These are phyloP conservation scores for Peltaster fructicola DNA, from an alignment of 2,329 filamentous ascomycete species.

Conservation along the genomic window DNA sequence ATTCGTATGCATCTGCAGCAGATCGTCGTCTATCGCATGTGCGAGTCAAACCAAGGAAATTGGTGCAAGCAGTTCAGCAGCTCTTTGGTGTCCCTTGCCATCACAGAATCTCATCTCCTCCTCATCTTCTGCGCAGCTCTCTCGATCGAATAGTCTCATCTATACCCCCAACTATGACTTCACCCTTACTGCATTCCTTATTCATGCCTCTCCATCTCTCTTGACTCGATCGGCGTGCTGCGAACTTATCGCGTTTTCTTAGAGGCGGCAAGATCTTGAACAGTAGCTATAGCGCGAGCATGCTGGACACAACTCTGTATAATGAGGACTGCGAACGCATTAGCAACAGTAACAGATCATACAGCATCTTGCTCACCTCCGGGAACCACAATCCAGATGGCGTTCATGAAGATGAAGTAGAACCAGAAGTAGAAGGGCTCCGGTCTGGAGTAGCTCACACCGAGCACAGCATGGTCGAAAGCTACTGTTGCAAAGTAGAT, in stretches of 20 bases:
- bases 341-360: slow-evolving; percentile 4
- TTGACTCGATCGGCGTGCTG: too few relatives aligned
- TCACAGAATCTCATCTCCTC: too few relatives aligned
- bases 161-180: too few relatives aligned
- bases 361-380: slow-evolving; percentile 24
- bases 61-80: too few relatives aligned
- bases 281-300: slow-evolving; percentile 10
- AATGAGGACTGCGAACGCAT: slow-evolving; percentile 11
- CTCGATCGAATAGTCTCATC: too few relatives aligned
- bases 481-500: slow-evolving; percentile 47
- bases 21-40: too few relatives aligned
- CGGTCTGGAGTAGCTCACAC: slow-evolving; percentile 39
- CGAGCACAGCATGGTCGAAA: slow-evolving; percentile 40
- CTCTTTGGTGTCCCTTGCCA: too few relatives aligned
- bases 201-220: too few relatives aligned
- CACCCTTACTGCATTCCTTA: too few relatives aligned
- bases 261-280: slow-evolving; percentile 7
- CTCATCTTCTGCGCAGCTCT: too few relatives aligned
- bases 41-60: too few relatives aligned
- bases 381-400: slow-evolving; percentile 48
- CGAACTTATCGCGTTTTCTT: slow-evolving; percentile 13
- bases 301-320: slow-evolving; percentile 10
- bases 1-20: too few relatives aligned
- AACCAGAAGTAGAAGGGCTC: slow-evolving; percentile 48
- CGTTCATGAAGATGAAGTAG: slow-evolving; percentile 50